Evolutionary conservation across 805 yeast genomes (phyloP).

Genomic region (Scheffersomyces lignosus): DNA sequence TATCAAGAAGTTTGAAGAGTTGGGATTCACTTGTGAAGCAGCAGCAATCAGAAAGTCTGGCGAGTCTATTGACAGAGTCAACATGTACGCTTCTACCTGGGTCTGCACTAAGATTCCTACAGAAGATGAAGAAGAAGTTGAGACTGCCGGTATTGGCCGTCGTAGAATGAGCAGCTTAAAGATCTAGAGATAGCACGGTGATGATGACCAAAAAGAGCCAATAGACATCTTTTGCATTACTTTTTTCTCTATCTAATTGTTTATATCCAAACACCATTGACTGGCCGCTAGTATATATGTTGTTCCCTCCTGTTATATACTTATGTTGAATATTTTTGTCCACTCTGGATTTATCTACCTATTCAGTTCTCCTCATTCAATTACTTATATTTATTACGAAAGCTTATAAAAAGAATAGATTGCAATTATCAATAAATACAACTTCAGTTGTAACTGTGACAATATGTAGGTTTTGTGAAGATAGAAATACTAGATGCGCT

Average conservation of each 20-base stretch:
- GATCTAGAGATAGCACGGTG: conserved; percentile 16
- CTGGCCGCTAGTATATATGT: neutral
- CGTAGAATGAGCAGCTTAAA: conserved; percentile 52
- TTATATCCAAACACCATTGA: neutral
- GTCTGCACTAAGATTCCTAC: conserved; percentile 57
- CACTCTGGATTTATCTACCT: too few relatives aligned
- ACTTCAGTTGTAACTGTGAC: too few relatives aligned
- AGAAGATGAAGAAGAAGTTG: conserved; percentile 5
- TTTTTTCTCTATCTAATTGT: neutral
- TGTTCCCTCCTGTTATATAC: too few relatives aligned
- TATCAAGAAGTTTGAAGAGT: conserved; percentile 61
- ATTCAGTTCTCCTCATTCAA: too few relatives aligned
- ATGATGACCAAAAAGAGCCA: neutral
- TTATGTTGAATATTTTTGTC: too few relatives aligned
- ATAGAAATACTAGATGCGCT: too few relatives aligned
- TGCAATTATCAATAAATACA: too few relatives aligned
- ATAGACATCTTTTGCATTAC: neutral
- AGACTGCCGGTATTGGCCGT: conserved; percentile 12
- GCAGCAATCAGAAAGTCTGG: conserved; percentile 69
- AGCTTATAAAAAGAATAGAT: too few relatives aligned
- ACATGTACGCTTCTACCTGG: conserved; percentile 91
- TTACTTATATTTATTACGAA: too few relatives aligned
- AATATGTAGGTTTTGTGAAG: too few relatives aligned
- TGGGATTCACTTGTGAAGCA: conserved; percentile 67
- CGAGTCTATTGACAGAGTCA: conserved; percentile 70